A percentile compares a stretch with the other conserved stretches of the same genome.
phyloP scores from a whole-genome alignment of 2,329 filamentous ascomycete species.

The Colletotrichum sublineola region DNA sequence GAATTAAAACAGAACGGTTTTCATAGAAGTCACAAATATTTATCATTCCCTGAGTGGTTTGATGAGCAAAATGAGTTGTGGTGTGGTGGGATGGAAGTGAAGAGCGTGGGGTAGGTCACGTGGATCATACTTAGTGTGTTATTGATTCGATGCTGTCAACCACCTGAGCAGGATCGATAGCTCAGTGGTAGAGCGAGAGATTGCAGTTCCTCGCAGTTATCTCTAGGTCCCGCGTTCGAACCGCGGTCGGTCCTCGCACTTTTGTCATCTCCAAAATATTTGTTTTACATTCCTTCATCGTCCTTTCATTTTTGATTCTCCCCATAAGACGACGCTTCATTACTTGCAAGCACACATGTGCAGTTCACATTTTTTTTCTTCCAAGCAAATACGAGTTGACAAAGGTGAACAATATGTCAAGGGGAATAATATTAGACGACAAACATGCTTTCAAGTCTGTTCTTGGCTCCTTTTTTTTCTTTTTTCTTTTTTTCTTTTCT shows the following conservation, averaged over 20 bases:
- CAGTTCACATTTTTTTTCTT: not conserved
- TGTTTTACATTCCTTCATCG: too few species aligned
- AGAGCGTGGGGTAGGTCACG: not conserved
- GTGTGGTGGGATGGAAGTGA: not conserved
- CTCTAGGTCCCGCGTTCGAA: conserved; percentile 40
- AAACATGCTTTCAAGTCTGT: not conserved
- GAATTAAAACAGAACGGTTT: not conserved
- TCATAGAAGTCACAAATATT: not conserved
- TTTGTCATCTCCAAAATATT: not conserved
- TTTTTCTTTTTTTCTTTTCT: fast-evolving
- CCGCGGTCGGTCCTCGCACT: conserved; percentile 27
- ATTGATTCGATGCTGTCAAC: fast-evolving
- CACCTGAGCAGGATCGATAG: conserved; percentile 33
- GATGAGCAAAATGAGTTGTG: not conserved
- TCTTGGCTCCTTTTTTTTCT: not conserved
- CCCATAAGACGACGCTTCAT: too few species aligned
- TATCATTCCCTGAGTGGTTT: not conserved
- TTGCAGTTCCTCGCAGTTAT: conserved; percentile 34
- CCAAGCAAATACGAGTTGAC: not conserved
- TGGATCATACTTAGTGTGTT: fast-evolving
- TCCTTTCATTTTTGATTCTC: not conserved
- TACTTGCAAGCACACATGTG: not conserved
- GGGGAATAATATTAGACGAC: not conserved
- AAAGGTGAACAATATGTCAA: not conserved
- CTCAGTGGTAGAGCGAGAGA: conserved; percentile 40